Conservation (phyloP, 73 alveolate species). For the Paramecium pentaurelia region DNA sequence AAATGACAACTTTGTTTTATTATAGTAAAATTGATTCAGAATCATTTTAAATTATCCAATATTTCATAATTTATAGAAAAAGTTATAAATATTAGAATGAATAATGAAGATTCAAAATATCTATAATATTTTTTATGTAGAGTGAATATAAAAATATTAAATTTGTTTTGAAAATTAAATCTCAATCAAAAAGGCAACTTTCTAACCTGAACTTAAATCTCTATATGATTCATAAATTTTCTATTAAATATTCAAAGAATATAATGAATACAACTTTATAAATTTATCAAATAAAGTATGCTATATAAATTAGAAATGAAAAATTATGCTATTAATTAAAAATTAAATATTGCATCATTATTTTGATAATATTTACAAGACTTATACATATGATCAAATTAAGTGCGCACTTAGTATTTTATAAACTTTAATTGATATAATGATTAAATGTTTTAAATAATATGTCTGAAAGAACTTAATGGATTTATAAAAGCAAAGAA, state of each 20-base stretch:
- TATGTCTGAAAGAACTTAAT: background rate
- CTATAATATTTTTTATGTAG: background rate
- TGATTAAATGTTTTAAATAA: background rate
- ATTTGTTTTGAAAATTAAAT: too few species aligned
- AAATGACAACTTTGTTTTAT: too few species aligned
- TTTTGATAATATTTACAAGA: background rate
- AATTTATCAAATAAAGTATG: background rate
- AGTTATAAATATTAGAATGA: background rate
- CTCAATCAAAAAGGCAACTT: too few species aligned
- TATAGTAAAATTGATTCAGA: too few species aligned
- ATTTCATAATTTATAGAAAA: background rate
- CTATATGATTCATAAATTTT: too few species aligned
- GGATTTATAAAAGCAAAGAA: background rate
- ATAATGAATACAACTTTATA: background rate
- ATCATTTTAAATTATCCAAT: too few species aligned
- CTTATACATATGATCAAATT: background rate
- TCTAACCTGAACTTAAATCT: too few species aligned
- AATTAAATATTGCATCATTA: background rate
- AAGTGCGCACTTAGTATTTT: background rate
- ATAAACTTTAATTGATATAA: background rate
- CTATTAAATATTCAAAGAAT: too few species aligned
- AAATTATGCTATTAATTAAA: background rate
- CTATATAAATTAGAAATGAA: background rate
- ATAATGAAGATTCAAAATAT: background rate
- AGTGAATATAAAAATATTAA: too few species aligned